Evolutionary conservation across 2,329 filamentous ascomycete genomes (phyloP).

Genomic region (Akanthomyces dipterigenus): DNA sequence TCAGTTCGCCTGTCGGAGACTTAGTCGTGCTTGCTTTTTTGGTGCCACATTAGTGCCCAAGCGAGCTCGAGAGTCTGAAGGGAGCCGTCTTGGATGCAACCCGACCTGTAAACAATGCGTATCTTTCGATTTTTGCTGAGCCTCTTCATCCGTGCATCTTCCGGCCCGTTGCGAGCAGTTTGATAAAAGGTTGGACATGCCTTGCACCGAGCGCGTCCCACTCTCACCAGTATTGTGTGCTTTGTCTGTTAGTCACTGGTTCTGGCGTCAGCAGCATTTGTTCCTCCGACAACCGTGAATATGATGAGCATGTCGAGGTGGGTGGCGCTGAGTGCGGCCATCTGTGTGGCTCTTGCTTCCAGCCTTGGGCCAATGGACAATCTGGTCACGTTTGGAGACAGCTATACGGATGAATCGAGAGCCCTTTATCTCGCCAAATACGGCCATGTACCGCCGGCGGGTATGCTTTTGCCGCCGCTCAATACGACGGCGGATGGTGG

Average conservation of each 20-base stretch:
- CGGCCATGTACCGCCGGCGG: slow-evolving; percentile 55
- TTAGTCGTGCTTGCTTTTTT: not conserved
- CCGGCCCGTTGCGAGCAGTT: not conserved
- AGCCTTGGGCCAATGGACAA: slow-evolving; percentile 39
- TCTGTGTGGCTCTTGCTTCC: not conserved
- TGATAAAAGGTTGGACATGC: not conserved
- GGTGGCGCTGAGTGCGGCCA: not conserved
- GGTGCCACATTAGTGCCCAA: not conserved
- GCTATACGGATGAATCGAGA: slow-evolving; percentile 68
- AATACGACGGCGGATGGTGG: slow-evolving; percentile 58
- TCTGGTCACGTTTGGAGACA: slow-evolving; percentile 66
- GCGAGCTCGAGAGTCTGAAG: not conserved
- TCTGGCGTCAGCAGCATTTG: too few species aligned
- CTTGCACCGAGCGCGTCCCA: not conserved
- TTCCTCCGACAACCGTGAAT: not conserved
- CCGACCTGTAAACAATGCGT: not conserved
- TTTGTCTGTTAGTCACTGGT: not conserved
- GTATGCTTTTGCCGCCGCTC: slow-evolving; percentile 37
- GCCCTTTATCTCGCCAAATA: slow-evolving; percentile 57
- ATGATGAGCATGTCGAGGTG: not conserved
- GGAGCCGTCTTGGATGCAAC: not conserved
- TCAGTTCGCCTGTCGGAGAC: not conserved
- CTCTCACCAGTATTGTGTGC: not conserved
- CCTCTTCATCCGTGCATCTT: not conserved
- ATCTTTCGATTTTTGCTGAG: not conserved